Percentiles rank a stretch among this genome's conserved stretches.
These are phyloP conservation scores for Chenopodium album DNA, from an alignment of 148 eudicot species.

Conservation along the genomic window DNA sequence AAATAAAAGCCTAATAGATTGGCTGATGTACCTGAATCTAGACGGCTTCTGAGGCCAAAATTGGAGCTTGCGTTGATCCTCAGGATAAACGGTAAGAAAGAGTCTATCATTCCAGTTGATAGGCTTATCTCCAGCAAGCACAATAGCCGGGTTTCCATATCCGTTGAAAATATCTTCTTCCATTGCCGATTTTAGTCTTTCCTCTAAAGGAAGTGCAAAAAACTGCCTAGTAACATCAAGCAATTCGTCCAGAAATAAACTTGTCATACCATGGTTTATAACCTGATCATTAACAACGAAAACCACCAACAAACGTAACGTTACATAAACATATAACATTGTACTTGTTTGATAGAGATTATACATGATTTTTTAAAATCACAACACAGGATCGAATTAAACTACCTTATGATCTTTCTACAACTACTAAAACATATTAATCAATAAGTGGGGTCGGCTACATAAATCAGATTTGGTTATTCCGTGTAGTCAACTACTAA, in stretches of 20 bases:
- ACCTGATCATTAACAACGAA: constrained; percentile 32
- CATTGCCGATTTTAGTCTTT: constrained; percentile 31
- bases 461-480: too few species aligned
- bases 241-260: constrained; percentile 52
- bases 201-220: constrained; percentile 52
- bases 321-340: too few species aligned
- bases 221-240: constrained; percentile 41
- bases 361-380: too few species aligned
- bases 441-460: too few species aligned
- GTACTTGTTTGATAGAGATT: too few species aligned
- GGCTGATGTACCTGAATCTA: constrained; percentile 16
- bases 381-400: too few species aligned
- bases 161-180: constrained; percentile 38
- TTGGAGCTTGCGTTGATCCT: constrained; percentile 29
- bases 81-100: constrained; percentile 34
- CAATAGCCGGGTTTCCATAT: constrained; percentile 39
- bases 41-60: constrained; percentile 34
- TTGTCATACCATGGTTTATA: constrained; percentile 57
- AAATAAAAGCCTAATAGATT: too few species aligned
- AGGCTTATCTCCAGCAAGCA: constrained; percentile 26
- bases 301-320: background rate
- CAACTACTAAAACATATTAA: too few species aligned
- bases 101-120: constrained; percentile 39
- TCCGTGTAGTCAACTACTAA: too few species aligned
- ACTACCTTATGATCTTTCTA: too few species aligned